These are phyloP conservation scores for Komagataella mondaviorum DNA, from an alignment of 805 yeast species.

Conservation along the genomic window DNA sequence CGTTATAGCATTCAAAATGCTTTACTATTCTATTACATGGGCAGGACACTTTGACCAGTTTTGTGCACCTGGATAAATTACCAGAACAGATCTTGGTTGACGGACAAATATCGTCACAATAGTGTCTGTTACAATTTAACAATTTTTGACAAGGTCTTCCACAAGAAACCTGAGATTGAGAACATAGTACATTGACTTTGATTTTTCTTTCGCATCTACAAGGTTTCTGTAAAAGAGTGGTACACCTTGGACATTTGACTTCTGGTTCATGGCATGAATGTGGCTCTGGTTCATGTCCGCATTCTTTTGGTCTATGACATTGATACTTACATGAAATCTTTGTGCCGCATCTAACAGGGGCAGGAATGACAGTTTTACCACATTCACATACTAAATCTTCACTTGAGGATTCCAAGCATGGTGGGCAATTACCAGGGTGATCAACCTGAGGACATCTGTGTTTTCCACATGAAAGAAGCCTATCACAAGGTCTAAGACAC, in stretches of 20 bases:
- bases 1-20: conserved; percentile 33
- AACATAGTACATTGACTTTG: conserved; percentile 52
- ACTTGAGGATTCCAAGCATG: conserved; percentile 69
- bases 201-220: conserved; percentile 18
- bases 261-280: conserved; percentile 69
- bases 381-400: conserved; percentile 73
- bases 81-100: conserved; percentile 45
- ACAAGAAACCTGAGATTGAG: conserved; percentile 57
- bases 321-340: conserved; percentile 52
- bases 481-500: conserved; percentile 55
- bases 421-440: conserved; percentile 69
- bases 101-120: conserved; percentile 48
- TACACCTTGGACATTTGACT: conserved; percentile 65
- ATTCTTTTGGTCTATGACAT: conserved; percentile 39
- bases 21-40: conserved; percentile 45
- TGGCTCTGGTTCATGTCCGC: conserved; percentile 61
- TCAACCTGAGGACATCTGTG: conserved; percentile 63
- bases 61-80: conserved; percentile 11
- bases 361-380: conserved; percentile 63
- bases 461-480: conserved; percentile 44
- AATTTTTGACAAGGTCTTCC: conserved; percentile 43
- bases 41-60: conserved; percentile 38
- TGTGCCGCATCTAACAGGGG: conserved; percentile 82
- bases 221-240: conserved; percentile 20
- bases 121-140: conserved; percentile 35